Evolutionary conservation across 345 rosid species (phyloP).

Genomic region (Erodium maritimum): DNA sequence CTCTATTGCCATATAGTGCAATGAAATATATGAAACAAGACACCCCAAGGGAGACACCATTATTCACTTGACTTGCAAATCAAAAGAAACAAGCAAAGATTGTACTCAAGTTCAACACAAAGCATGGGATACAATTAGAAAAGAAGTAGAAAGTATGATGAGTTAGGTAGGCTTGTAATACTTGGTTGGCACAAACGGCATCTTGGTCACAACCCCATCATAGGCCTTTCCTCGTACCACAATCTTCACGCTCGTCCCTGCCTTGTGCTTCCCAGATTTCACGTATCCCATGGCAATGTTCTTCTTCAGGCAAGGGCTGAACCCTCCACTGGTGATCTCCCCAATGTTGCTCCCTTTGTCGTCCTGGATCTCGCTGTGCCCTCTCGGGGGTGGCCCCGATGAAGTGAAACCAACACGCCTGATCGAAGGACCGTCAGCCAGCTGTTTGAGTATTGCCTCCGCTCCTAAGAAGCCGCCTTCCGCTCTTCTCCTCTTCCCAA

Average conservation of each 20-base stretch:
- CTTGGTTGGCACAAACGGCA: conserved; percentile 20
- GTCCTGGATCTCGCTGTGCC: conserved; percentile 87
- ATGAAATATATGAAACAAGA: too few relatives aligned
- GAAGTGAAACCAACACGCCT: conserved; percentile 84
- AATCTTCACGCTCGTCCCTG: conserved; percentile 68
- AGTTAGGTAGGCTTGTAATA: conserved; percentile 54
- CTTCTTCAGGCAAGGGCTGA: conserved; percentile 94
- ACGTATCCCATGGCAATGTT: conserved; percentile 97
- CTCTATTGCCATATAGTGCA: too few relatives aligned
- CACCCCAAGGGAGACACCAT: too few relatives aligned
- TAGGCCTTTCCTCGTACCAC: conserved; percentile 75
- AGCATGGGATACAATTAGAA: too few relatives aligned
- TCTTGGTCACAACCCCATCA: conserved; percentile 48
- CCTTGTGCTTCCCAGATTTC: conserved; percentile 82
- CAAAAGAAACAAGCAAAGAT: too few relatives aligned
- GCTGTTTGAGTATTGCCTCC: conserved; percentile 74
- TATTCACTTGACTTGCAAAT: too few relatives aligned
- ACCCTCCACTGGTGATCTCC: conserved; percentile 96
- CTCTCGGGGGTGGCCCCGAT: conserved; percentile 83
- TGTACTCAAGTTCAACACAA: too few relatives aligned
- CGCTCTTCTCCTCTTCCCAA: conserved; percentile 88
- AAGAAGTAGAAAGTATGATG: too few relatives aligned
- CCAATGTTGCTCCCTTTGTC: conserved; percentile 65
- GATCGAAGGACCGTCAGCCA: conserved; percentile 68
- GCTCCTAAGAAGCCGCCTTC: conserved; percentile 98